Conservation (phyloP, 1,284 basidiomycete species). For the Termitomyces sp. region DNA sequence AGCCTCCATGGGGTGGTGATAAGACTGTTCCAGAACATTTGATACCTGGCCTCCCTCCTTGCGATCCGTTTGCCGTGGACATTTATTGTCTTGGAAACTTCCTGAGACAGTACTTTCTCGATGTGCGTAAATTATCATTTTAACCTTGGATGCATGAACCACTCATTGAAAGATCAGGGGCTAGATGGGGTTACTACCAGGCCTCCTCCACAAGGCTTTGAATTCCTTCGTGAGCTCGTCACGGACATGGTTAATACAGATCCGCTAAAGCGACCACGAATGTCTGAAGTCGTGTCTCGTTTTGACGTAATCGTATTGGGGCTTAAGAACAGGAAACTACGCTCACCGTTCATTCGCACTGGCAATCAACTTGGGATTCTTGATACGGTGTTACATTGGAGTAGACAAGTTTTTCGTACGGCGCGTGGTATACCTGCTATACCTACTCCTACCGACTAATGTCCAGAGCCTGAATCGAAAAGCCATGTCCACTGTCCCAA, state of each 20-base stretch:
- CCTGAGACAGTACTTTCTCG: background rate
- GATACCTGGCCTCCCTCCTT: background rate
- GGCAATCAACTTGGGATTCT: slow-evolving; percentile 8
- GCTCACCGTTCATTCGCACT: slow-evolving; percentile 16
- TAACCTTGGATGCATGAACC: background rate
- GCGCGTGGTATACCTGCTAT: slow-evolving; percentile 7
- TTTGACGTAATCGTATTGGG: slow-evolving; percentile 16
- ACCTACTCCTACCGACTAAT: background rate
- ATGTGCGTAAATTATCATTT: background rate
- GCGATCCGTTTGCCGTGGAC: slow-evolving; percentile 4
- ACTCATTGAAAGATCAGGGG: background rate
- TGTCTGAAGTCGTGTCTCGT: slow-evolving; percentile 23
- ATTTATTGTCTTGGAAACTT: slow-evolving; percentile 1
- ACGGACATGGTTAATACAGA: slow-evolving; percentile 25
- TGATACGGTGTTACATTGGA: slow-evolving; percentile 13
- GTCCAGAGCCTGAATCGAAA: background rate
- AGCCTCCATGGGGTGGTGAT: background rate
- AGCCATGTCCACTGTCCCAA: too few species aligned
- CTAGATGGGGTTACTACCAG: background rate
- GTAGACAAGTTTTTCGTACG: background rate
- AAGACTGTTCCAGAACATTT: background rate
- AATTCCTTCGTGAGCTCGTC: slow-evolving; percentile 19
- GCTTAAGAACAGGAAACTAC: slow-evolving; percentile 15
- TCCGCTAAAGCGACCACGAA: slow-evolving; percentile 22
- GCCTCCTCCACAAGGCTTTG: slow-evolving; percentile 7